Evolutionary conservation across 129 eudicot genomes (phyloP), one percentile per base, ranked within the genome.

Genomic region (Gnaphalium uliginosum): DNA sequence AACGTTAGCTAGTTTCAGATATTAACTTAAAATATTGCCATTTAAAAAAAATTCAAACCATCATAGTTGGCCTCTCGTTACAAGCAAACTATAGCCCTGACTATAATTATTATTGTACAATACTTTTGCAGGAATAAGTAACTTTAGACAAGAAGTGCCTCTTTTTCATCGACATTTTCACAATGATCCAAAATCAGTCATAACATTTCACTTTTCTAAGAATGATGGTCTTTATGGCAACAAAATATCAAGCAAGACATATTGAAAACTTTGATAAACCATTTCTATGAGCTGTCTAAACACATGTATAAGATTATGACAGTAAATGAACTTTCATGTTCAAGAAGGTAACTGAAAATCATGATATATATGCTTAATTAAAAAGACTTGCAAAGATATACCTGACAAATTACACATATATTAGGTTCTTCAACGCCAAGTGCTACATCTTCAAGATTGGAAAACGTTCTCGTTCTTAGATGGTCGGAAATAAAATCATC

Each of bases 341-440:
- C 46, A 75, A 56, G 24, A 56, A 24, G 58, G 58, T 35, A n/a
- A 74, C 48, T 7, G 15, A 26, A 5, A 25, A 27, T 43, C 30
- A 9, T n/a, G n/a, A n/a, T n/a, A n/a, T 46, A 74, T 74, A 43
- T 19, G 79, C 62, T 46, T 30, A 41, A 75, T n/a, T 62, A 75
- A 62, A 63, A 63, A 75, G 21, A 66, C 35, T 33, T 66, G 66
- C 23, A 6, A 19, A 71, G 68, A 32, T 66, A 66, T 89, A 86
- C 94, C 96, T 87, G 92, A 83, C 98, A 93, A 50, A 93, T 80
- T 43, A 85, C 96, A 37, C 97, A 94, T 33, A 83, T 81, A 69
- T 87, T 82, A 64, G 71, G 73, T 70, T 81, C 84, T 75, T 83
- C 92, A 76, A 86, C 87, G 4, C 7, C 63, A 63, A 74, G 63